Conservation (phyloP, 2,329 filamentous ascomycete species). For the Stromatinia cepivora region DNA sequence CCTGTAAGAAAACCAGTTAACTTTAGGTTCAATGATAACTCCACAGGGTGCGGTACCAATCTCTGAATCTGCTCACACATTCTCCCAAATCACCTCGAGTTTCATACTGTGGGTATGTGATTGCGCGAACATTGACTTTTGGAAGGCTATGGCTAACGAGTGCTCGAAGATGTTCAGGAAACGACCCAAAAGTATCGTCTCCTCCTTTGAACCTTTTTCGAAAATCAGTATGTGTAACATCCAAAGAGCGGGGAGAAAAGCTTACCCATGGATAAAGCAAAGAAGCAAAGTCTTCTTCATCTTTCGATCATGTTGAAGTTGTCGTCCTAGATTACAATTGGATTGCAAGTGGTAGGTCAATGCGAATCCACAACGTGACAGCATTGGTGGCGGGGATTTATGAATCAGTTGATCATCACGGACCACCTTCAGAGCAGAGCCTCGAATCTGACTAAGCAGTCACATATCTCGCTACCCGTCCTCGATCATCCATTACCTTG, state of each 20-base stretch:
- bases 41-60: slow-evolving; percentile 55
- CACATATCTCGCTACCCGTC: not conserved
- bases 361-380: not conserved
- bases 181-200: slow-evolving; percentile 75
- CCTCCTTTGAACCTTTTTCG: slow-evolving; percentile 55
- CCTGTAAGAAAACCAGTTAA: slow-evolving; percentile 48
- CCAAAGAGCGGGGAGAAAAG: slow-evolving; percentile 42
- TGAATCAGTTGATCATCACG: not conserved
- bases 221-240: slow-evolving; percentile 18
- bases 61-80: slow-evolving; percentile 71
- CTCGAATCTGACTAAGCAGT: not conserved
- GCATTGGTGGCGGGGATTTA: not conserved
- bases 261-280: slow-evolving; percentile 87
- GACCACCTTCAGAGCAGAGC: not conserved
- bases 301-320: slow-evolving; percentile 36
- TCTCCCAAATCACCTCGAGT: slow-evolving; percentile 74
- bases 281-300: slow-evolving; percentile 79
- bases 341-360: not conserved
- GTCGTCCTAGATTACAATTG: not conserved
- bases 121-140: slow-evolving; percentile 63
- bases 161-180: slow-evolving; percentile 69
- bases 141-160: slow-evolving; percentile 66
- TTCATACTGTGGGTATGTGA: slow-evolving; percentile 80
- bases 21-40: not conserved
- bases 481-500: no score